Evolutionary conservation across 768 basidiomycete species (phyloP).

Genomic region (Dentipellis sp.): DNA sequence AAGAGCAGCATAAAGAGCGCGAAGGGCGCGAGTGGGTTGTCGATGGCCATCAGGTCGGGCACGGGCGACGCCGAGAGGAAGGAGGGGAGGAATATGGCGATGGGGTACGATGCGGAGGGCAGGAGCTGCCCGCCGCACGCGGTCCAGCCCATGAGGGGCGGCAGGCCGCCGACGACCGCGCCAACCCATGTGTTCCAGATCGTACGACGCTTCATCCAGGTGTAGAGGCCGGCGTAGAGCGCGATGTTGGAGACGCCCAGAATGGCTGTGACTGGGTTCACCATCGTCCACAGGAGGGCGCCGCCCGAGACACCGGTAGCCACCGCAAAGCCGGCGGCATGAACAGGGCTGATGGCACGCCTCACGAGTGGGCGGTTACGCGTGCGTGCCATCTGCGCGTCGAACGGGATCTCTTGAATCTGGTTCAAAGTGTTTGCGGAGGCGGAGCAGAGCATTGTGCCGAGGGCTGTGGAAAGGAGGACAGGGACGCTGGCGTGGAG

Average conservation of each 20-base stretch:
- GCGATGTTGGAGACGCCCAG: slow-evolving; percentile 80
- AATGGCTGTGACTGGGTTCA: slow-evolving; percentile 77
- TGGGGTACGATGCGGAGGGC: slow-evolving; percentile 51
- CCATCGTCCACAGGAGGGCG: slow-evolving; percentile 67
- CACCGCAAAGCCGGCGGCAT: slow-evolving; percentile 73
- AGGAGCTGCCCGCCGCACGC: slow-evolving; percentile 79
- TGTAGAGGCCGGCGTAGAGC: slow-evolving; percentile 89
- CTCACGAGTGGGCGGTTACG: slow-evolving; percentile 81
- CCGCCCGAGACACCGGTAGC: slow-evolving; percentile 75
- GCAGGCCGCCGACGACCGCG: slow-evolving; percentile 83
- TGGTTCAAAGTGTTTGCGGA: slow-evolving; percentile 95
- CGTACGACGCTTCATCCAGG: slow-evolving; percentile 80
- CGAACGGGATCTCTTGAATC: slow-evolving; percentile 88
- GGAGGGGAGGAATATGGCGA: slow-evolving; percentile 52
- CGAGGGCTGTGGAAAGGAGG: slow-evolving; percentile 78
- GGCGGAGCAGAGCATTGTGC: slow-evolving; percentile 85
- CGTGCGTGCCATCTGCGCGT: slow-evolving; percentile 94
- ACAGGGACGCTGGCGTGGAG: slow-evolving; percentile 76
- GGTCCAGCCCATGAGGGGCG: slow-evolving; percentile 98
- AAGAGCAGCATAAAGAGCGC: slow-evolving; percentile 80
- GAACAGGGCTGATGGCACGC: slow-evolving; percentile 73
- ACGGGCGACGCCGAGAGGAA: slow-evolving; percentile 35
- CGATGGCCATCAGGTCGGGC: slow-evolving; percentile 41
- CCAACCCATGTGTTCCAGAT: slow-evolving; percentile 92
- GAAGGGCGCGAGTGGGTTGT: slow-evolving; percentile 77